Conservation (phyloP, 192 early-diverging fungal species). For the Polychytrium aggregatum region DNA sequence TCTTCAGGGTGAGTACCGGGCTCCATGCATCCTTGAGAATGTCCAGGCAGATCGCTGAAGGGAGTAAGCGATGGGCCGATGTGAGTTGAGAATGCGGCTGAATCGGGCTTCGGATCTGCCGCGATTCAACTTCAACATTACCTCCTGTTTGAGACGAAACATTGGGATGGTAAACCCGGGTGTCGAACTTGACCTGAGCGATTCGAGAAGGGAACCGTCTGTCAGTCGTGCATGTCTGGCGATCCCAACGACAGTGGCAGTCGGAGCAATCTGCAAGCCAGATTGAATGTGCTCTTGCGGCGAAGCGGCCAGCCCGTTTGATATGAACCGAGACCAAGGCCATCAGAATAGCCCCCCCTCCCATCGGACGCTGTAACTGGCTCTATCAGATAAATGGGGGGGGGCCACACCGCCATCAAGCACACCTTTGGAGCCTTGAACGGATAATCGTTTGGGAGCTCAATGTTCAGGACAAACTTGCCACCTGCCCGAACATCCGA, state of each 20-base stretch:
- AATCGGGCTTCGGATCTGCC: too few species aligned
- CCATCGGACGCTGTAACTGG: neutral
- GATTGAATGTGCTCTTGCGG: neutral
- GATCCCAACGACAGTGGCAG: too few species aligned
- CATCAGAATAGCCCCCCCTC: neutral
- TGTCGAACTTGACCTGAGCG: slow-evolving; percentile 38
- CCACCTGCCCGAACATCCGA: too few species aligned
- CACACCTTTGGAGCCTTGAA: slow-evolving; percentile 36
- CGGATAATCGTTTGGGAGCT: slow-evolving; percentile 33
- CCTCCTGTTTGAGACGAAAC: slow-evolving; percentile 45
- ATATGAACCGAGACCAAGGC: too few species aligned
- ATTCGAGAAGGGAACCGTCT: too few species aligned
- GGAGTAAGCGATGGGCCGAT: neutral
- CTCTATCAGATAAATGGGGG: too few species aligned
- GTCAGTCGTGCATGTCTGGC: too few species aligned
- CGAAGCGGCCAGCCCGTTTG: too few species aligned
- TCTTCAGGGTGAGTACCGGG: slow-evolving; percentile 44
- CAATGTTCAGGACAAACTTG: slow-evolving; percentile 15
- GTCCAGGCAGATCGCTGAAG: slow-evolving; percentile 37
- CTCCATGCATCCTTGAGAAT: slow-evolving; percentile 45
- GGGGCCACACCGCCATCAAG: too few species aligned
- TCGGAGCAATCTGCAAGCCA: too few species aligned
- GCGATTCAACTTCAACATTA: slow-evolving; percentile 1
- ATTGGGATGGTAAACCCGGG: slow-evolving; percentile 45
- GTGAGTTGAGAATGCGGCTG: neutral